Conservation (phyloP, 1,284 basidiomycete genomes). For the Cerrena zonata region DNA sequence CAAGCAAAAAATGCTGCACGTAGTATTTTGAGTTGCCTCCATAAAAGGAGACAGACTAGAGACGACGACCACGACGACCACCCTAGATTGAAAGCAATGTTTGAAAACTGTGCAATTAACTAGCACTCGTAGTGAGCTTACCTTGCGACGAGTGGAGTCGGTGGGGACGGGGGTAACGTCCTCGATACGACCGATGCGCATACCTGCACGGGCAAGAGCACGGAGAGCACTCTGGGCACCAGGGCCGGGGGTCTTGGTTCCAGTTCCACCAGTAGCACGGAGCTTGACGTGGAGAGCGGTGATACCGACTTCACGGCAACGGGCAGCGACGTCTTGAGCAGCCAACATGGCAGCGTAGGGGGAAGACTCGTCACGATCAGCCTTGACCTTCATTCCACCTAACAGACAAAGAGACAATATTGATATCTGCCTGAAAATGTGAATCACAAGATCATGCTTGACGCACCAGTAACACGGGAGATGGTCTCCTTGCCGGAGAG, state of each 20-base stretch:
- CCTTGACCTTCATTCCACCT: conserved; percentile 99
- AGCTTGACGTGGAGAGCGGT: conserved; percentile 97
- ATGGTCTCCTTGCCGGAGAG: conserved; percentile 98
- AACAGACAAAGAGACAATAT: not conserved
- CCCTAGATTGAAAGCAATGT: conserved; percentile 72
- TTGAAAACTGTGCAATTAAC: conserved; percentile 7
- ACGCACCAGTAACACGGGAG: conserved; percentile 89
- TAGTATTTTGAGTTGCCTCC: conserved; percentile 19
- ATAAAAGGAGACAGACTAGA: conserved; percentile 44
- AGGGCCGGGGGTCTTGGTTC: conserved; percentile 97
- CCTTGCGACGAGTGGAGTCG: conserved; percentile 95
- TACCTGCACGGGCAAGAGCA: conserved; percentile 96
- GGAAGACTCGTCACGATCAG: conserved; percentile 98
- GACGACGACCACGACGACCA: conserved; percentile 99
- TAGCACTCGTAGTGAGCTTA: conserved; percentile 21
- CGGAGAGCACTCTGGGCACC: conserved; percentile 98
- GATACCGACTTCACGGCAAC: conserved; percentile 98
- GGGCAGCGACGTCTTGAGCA: conserved; percentile 91
- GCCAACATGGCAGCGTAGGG: conserved; percentile 99
- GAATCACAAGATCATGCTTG: too few relatives aligned
- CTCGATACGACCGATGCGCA: conserved; percentile 97
- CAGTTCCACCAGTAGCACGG: conserved; percentile 95
- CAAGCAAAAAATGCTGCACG: conserved; percentile 32
- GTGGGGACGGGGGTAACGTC: conserved; percentile 96
- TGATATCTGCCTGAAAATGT: too few relatives aligned